Base-by-base conservation (phyloP, 202 grass and related monocot species). In the Hordeum pubiflorum region DNA sequence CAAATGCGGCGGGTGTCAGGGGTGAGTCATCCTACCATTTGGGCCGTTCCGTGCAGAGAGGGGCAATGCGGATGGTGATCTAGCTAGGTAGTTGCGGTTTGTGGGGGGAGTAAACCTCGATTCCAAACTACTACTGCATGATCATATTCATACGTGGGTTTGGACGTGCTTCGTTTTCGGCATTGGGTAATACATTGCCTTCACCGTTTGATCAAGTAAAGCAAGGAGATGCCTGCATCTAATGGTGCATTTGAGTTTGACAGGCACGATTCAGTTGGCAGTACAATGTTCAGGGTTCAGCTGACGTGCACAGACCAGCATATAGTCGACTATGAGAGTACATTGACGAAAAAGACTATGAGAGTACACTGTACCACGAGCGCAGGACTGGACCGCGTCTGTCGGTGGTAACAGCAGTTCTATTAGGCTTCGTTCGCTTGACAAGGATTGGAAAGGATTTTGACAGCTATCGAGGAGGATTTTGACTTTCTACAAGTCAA, bases 151-250 rank as follows among this genome's bases (percentile, higher is more conserved):
- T 64, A 23, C n/a, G 29, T 18, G 17, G 26, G 81, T 88, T 78
- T 88, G 86, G 86, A 57, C 72, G 57, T 46, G 77, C 44, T 44
- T 89, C 72, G 72, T 69, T 89, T 85, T 89, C 87, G 63, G 31
- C 11, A 71, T 88, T 85, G 77, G 82, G 87, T 34, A 48, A 7
- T 8, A 14, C 66, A 10, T 85, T 77, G 26, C 71, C 33, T 70
- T 88, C 58, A 61, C 86, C 50, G 37, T n/a, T 39, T 14, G 60
- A 74, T 68, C 59, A 83, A 81, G 81, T 43, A 69, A 88, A 46
- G 81, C 10, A 10, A 48, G 37, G 38, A 23, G 34, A 56, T 10
- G 18, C 40, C 43, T 77, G 73, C 55, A 39, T 59, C 15, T 34
- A 6, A 73, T 79, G 38, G 75, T 39, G 17, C 41, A 62, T 54